phyloP scores from a whole-genome alignment of 129 eudicot genomes.

The Silybum marianum region DNA sequence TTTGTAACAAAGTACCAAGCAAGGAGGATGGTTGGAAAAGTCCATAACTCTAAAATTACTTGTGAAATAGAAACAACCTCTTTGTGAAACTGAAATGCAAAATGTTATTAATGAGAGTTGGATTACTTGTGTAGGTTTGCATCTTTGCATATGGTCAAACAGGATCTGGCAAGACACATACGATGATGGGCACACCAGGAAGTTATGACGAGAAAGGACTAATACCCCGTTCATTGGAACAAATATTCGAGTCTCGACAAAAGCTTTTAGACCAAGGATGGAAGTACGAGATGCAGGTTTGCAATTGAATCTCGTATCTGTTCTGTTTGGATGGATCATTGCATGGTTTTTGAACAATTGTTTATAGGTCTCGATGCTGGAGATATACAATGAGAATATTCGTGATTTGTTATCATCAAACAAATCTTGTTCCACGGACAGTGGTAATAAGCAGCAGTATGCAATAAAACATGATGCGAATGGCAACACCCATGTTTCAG shows the following conservation, averaged over 20 bases:
- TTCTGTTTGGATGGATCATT: conserved; percentile 8
- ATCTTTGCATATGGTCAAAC: conserved; percentile 99
- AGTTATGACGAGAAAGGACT: conserved; percentile 72
- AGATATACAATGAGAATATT: conserved; percentile 92
- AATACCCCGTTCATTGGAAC: conserved; percentile 91
- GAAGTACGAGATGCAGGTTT: conserved; percentile 98
- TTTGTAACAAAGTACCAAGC: background rate
- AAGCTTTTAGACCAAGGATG: conserved; percentile 82
- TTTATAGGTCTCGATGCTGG: conserved; percentile 90
- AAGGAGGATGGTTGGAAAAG: background rate
- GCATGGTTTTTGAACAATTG: background rate
- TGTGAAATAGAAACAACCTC: conserved; percentile 4
- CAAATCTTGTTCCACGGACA: conserved; percentile 50
- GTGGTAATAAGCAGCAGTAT: conserved; percentile 61
- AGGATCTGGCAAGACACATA: conserved; percentile 95
- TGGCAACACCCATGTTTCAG: conserved; percentile 90
- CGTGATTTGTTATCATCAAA: conserved; percentile 81
- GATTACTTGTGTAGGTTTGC: conserved; percentile 63
- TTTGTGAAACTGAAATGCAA: background rate
- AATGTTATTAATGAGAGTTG: background rate
- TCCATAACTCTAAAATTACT: background rate
- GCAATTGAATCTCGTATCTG: conserved; percentile 5
- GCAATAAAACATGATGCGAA: conserved; percentile 83
- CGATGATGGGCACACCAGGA: conserved; percentile 98
- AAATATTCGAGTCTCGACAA: conserved; percentile 82